A percentile compares a stretch with the other conserved stretches of the same genome.
These are phyloP conservation scores for Penicillium manginii DNA, from an alignment of 495 filamentous ascomycete species.

Conservation along the genomic window DNA sequence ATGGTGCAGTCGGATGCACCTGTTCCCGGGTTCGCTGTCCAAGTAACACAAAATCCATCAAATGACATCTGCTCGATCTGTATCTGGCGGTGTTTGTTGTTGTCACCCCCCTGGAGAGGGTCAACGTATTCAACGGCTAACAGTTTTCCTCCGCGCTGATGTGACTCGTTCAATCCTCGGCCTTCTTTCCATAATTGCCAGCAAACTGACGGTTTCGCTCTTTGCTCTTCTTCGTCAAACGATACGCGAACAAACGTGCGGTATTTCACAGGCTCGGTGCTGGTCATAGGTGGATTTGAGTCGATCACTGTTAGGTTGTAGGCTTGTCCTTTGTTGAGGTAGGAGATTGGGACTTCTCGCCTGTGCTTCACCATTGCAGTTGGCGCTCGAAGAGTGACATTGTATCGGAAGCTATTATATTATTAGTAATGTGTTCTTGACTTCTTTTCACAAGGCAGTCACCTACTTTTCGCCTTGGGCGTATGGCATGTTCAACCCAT, in stretches of 20 bases:
- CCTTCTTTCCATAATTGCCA: constrained; percentile 98
- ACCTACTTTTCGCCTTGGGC: constrained; percentile 56
- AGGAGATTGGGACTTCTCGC: constrained; percentile 89
- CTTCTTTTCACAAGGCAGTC: too few relatives aligned
- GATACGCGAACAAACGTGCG: constrained; percentile 86
- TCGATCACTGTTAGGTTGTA: constrained; percentile 82
- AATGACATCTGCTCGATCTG: constrained; percentile 83
- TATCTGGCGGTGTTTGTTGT: constrained; percentile 69
- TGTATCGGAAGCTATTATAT: constrained; percentile 77
- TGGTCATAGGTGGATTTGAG: constrained; percentile 47
- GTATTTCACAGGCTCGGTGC: constrained; percentile 61
- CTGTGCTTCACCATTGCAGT: constrained; percentile 89
- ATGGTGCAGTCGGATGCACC: constrained; percentile 72
- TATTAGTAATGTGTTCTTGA: constrained; percentile 12
- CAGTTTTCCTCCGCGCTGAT: constrained; percentile 82
- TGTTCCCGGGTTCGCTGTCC: constrained; percentile 68
- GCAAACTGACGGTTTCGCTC: constrained; percentile 75
- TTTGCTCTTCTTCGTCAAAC: constrained; percentile 90
- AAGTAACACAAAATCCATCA: constrained; percentile 87
- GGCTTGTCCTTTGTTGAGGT: constrained; percentile 95
- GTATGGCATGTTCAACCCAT: constrained; percentile 26
- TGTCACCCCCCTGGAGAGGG: constrained; percentile 64
- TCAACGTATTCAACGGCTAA: constrained; percentile 93
- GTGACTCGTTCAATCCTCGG: constrained; percentile 84
- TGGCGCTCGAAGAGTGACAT: constrained; percentile 88